phyloP scores from a whole-genome alignment of 2,329 filamentous ascomycete species.

The Escovopsis sp. region DNA sequence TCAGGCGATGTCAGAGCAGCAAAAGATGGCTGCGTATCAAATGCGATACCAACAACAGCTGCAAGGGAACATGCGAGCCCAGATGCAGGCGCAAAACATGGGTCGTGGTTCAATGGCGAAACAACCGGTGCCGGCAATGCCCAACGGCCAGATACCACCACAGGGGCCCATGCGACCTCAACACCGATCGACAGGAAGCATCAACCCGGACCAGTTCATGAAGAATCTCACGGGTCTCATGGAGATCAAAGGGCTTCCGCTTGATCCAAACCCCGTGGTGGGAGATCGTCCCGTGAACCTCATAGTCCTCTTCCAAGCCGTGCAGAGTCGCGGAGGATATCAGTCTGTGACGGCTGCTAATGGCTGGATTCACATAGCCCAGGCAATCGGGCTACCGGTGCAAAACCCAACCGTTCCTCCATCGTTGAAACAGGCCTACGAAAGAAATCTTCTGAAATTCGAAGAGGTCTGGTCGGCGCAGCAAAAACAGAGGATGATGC shows the following conservation, averaged over 20 bases:
- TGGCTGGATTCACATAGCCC: conserved; percentile 60
- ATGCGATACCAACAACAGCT: conserved; percentile 71
- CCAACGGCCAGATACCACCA: conserved; percentile 42
- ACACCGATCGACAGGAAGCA: conserved; percentile 25
- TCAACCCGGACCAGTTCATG: conserved; percentile 54
- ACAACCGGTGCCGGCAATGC: conserved; percentile 31
- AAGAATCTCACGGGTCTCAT: conserved; percentile 68
- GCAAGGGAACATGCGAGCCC: conserved; percentile 36
- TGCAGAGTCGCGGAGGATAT: conserved; percentile 63
- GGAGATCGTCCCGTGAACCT: conserved; percentile 62
- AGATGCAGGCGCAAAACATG: conserved; percentile 34
- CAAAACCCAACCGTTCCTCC: conserved; percentile 52
- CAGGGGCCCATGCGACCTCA: conserved; percentile 37
- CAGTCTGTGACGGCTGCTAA: conserved; percentile 55
- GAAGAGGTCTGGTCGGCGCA: conserved; percentile 52
- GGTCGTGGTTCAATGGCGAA: conserved; percentile 39
- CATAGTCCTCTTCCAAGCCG: conserved; percentile 61
- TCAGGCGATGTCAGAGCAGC: conserved; percentile 41
- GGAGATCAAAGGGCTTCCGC: conserved; percentile 52
- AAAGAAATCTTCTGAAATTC: conserved; percentile 61
- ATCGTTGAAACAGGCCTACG: conserved; percentile 60
- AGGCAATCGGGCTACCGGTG: conserved; percentile 45
- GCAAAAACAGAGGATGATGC: conserved; percentile 37
- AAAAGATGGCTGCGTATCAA: conserved; percentile 64
- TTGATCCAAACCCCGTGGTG: conserved; percentile 62